These are phyloP conservation scores for Apiospora sp. DNA, from an alignment of 2,329 filamentous ascomycete genomes.

Conservation along the genomic window DNA sequence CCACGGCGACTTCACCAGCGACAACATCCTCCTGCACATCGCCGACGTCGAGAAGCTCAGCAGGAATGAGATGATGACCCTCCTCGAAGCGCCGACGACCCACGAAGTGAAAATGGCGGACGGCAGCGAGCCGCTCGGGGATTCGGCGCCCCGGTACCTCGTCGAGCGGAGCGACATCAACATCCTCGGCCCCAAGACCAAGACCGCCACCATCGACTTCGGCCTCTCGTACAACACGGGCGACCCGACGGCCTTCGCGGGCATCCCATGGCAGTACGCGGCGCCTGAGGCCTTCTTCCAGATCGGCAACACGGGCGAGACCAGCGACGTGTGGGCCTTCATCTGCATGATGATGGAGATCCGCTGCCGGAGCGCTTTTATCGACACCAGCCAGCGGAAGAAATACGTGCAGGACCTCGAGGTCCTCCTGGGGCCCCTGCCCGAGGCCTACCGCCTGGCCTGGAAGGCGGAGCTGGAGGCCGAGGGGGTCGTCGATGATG, in stretches of 20 bases:
- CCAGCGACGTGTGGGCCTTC: slow-evolving; percentile 19
- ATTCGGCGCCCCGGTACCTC: slow-evolving; percentile 3
- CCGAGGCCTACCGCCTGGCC: background rate
- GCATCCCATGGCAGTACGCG: slow-evolving; percentile 5
- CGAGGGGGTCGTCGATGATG: background rate
- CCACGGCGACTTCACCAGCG: slow-evolving; percentile 25
- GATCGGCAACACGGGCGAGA: background rate
- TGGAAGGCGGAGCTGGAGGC: background rate
- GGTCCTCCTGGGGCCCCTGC: slow-evolving; percentile 15
- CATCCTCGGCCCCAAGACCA: background rate
- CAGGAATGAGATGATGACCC: slow-evolving; percentile 20
- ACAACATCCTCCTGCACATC: slow-evolving; percentile 25
- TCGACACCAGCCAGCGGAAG: background rate
- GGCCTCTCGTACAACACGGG: slow-evolving; percentile 1
- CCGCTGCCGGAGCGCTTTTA: background rate
- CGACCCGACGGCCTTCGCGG: background rate
- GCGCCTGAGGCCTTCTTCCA: slow-evolving; percentile 19
- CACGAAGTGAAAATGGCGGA: background rate
- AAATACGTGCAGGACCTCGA: slow-evolving; percentile 2
- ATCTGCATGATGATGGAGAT: slow-evolving; percentile 1
- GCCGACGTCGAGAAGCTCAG: slow-evolving; percentile 20
- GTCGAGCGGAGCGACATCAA: background rate
- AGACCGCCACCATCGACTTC: slow-evolving; percentile 16
- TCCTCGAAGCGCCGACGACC: background rate
- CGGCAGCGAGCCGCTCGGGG: background rate